Evolutionary conservation across 2,329 filamentous ascomycete species (phyloP).

Genomic region (Aspergillus piperis): DNA sequence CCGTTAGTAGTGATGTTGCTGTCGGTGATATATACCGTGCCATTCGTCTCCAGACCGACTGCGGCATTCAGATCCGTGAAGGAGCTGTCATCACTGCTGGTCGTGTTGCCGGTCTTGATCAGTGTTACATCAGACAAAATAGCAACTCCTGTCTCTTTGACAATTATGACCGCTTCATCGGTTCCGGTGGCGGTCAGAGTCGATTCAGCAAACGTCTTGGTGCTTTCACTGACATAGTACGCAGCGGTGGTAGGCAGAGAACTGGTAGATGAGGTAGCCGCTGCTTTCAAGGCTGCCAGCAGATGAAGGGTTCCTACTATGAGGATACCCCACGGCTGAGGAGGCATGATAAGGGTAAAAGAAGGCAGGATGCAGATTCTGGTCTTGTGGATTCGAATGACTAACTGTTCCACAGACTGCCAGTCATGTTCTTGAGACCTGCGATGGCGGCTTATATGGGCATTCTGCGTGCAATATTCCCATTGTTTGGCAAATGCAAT

Average conservation of each 20-base stretch:
- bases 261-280: background rate
- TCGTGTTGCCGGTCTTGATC: background rate
- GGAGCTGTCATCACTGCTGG: background rate
- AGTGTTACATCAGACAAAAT: background rate
- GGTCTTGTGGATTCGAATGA: no score
- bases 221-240: background rate
- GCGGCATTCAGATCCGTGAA: background rate
- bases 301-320: background rate
- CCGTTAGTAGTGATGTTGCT: background rate
- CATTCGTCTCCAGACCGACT: background rate
- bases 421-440: background rate
- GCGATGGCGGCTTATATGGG: background rate
- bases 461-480: background rate
- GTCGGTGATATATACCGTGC: background rate
- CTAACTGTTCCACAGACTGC: no score
- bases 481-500: no score
- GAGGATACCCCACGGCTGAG: background rate
- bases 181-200: background rate
- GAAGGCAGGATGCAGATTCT: no score
- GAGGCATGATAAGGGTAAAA: no score
- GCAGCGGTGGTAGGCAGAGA: background rate
- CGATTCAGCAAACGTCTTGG: background rate
- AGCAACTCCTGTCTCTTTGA: background rate
- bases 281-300: background rate
- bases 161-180: background rate